A percentile compares a stretch with the other conserved stretches of the same genome.
phyloP scores from a whole-genome alignment of 1,284 basidiomycete genomes.

The Rhizopogon hawkerae region DNA sequence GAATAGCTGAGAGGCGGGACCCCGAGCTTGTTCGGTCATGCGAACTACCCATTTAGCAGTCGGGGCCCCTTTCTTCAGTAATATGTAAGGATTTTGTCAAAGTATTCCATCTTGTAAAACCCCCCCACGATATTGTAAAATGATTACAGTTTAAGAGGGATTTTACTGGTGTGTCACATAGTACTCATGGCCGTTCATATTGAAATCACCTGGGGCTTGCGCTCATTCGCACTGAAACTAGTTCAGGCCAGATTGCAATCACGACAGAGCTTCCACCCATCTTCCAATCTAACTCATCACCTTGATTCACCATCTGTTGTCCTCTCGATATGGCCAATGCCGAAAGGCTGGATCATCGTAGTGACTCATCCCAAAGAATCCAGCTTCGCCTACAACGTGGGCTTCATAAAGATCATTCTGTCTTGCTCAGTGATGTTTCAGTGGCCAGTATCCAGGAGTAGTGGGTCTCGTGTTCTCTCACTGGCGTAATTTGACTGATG shows the following conservation, averaged over 20 bases:
- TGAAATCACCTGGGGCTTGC: background rate
- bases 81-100: background rate
- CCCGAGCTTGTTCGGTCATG: background rate
- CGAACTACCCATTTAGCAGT: background rate
- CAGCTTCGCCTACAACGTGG: conserved; percentile 5
- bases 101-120: too few relatives aligned
- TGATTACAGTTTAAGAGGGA: too few relatives aligned
- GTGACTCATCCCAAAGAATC: background rate
- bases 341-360: background rate
- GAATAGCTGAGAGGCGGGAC: background rate
- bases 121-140: too few relatives aligned
- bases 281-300: background rate
- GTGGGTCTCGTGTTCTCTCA: conserved; percentile 4
- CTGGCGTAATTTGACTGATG: conserved; percentile 4
- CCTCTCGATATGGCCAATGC: background rate
- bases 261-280: background rate
- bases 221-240: background rate
- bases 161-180: too few relatives aligned
- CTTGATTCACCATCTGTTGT: background rate
- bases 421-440: conserved; percentile 1
- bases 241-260: background rate
- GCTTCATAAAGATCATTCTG: conserved; percentile 1
- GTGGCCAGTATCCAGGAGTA: conserved; percentile 5
- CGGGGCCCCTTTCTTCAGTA: background rate
- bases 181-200: background rate